Percentiles rank a stretch among this genome's conserved stretches.
These are phyloP conservation scores for Sclerotinia trifoliorum DNA, from an alignment of 2,329 filamentous ascomycete species.

Conservation along the genomic window DNA sequence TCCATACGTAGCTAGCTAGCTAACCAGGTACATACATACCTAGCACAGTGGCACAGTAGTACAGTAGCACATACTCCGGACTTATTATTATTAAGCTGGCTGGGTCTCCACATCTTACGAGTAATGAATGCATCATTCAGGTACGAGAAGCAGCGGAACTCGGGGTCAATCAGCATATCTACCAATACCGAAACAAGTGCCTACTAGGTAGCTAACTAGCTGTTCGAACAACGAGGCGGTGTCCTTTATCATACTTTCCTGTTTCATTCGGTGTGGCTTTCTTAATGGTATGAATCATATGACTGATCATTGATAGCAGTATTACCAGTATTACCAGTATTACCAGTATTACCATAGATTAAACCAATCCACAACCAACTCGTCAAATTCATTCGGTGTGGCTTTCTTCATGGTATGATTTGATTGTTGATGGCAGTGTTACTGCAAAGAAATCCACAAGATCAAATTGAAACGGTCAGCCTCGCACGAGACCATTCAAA, in stretches of 20 bases:
- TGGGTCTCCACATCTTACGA: not conserved
- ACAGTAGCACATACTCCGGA: not conserved
- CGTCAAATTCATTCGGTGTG: not conserved
- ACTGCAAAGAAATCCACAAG: not conserved
- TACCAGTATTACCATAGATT: not conserved
- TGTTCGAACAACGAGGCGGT: conserved; percentile 3
- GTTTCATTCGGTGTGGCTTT: conserved; percentile 4
- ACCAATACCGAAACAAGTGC: not conserved
- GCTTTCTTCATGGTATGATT: conserved; percentile 1
- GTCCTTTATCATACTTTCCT: not conserved
- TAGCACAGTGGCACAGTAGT: not conserved
- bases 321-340: too few relatives aligned
- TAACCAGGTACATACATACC: not conserved
- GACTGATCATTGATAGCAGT: not conserved
- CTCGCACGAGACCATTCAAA: conserved; percentile 12
- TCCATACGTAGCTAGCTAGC: not conserved
- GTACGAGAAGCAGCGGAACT: conserved; percentile 12
- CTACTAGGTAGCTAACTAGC: not conserved
- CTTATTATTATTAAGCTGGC: not conserved
- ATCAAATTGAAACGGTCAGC: conserved; percentile 10
- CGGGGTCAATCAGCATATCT: conserved; percentile 4
- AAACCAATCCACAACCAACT: not conserved
- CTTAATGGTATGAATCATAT: not conserved
- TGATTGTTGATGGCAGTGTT: not conserved
- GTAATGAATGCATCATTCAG: conserved; percentile 5